A percentile compares a stretch with the other conserved stretches of the same genome.
phyloP scores from a whole-genome alignment of 2,329 filamentous ascomycete genomes.

The Botrytis deweyae region DNA sequence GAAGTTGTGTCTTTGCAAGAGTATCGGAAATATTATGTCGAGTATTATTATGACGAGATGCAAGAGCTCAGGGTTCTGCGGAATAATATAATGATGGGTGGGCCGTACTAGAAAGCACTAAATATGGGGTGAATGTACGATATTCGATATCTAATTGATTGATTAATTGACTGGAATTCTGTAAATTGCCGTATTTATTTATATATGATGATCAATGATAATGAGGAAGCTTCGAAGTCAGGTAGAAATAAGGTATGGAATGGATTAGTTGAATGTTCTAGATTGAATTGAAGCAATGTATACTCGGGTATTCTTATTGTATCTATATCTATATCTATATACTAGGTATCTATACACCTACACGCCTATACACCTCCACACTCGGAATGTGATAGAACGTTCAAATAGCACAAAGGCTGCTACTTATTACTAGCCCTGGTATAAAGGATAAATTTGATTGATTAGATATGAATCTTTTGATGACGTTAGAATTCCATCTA shows the following conservation, averaged over 20 bases:
- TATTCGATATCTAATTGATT: background rate
- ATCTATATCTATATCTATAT: no score
- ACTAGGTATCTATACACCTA: no score
- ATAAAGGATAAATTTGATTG: background rate
- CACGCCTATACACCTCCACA: background rate
- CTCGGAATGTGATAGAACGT: background rate
- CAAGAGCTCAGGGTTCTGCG: background rate
- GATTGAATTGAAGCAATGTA: background rate
- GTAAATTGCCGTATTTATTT: background rate
- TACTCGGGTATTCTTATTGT: background rate
- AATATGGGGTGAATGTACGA: background rate
- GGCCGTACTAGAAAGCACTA: background rate
- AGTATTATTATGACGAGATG: background rate
- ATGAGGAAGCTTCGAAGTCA: background rate
- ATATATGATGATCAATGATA: background rate
- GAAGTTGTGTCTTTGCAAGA: background rate
- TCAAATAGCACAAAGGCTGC: background rate
- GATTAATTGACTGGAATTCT: background rate
- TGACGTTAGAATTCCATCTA: background rate
- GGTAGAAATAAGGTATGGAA: background rate
- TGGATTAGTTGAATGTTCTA: background rate
- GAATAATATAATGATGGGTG: background rate
- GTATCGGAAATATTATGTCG: constrained; percentile 2
- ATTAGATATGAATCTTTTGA: background rate
- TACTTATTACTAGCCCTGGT: background rate